Percentiles rank a stretch among this genome's conserved stretches.
Conservation (phyloP, 2,329 filamentous ascomycete genomes). For the Tolypocladium nubicola region DNA sequence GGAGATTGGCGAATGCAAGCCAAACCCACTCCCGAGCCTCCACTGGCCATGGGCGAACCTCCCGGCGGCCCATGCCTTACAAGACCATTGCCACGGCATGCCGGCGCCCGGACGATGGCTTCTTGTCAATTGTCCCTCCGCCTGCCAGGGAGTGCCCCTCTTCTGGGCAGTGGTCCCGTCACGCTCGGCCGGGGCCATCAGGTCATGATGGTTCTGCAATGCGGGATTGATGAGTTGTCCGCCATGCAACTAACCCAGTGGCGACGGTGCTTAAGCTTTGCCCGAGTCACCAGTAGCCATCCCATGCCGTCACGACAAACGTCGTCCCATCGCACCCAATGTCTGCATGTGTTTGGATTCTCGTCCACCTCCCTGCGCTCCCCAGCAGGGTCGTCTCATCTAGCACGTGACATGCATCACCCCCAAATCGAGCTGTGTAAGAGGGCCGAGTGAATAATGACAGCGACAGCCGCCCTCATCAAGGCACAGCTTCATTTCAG, state of each 20-base stretch:
- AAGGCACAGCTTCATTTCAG: background rate
- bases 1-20: slow-evolving; percentile 1
- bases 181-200: background rate
- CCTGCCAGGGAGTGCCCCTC: no score
- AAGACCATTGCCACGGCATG: background rate
- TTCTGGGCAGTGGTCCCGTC: background rate
- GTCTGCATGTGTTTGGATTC: background rate
- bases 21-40: background rate
- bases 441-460: background rate
- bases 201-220: background rate
- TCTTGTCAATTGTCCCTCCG: background rate
- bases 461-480: background rate
- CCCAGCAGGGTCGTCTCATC: background rate
- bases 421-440: background rate
- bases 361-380: background rate
- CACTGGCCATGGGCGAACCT: background rate
- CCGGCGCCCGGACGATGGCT: background rate
- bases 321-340: background rate
- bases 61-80: background rate
- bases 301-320: background rate
- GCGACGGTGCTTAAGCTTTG: background rate
- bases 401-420: background rate
- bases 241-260: background rate
- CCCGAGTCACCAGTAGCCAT: background rate
- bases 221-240: slow-evolving; percentile 3